Conservation (phyloP, 768 basidiomycete genomes). For the Coprinellus micaceus region DNA sequence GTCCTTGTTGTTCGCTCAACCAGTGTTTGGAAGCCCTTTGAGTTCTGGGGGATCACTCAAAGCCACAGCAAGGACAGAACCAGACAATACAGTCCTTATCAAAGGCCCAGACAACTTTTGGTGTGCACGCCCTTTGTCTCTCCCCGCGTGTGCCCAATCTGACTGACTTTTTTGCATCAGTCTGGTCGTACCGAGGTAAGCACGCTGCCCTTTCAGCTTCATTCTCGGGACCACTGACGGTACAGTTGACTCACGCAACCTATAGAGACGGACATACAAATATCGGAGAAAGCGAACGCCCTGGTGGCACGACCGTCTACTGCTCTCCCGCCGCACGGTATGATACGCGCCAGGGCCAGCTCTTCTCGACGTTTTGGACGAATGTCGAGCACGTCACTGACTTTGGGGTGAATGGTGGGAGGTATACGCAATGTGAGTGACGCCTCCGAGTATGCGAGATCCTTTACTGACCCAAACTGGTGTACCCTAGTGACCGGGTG, state of each 20-base stretch:
- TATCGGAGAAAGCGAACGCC: slow-evolving; percentile 54
- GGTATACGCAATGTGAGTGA: slow-evolving; percentile 43
- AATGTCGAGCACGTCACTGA: slow-evolving; percentile 45
- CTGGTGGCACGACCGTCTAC: slow-evolving; percentile 53
- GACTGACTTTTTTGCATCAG: slow-evolving; percentile 17
- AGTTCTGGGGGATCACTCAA: background rate
- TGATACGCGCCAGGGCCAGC: slow-evolving; percentile 40
- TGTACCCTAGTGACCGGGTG: slow-evolving; percentile 50
- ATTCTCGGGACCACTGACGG: background rate
- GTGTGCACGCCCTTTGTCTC: slow-evolving; percentile 27
- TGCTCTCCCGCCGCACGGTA: slow-evolving; percentile 43
- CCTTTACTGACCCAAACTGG: background rate
- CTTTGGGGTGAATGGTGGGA: slow-evolving; percentile 34
- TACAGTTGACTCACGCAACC: slow-evolving; percentile 20
- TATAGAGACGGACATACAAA: slow-evolving; percentile 39
- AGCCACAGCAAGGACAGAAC: background rate
- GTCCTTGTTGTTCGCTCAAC: background rate
- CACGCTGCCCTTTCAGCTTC: background rate
- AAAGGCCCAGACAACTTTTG: slow-evolving; percentile 41
- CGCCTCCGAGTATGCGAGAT: background rate
- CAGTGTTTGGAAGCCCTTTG: background rate
- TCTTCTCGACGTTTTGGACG: slow-evolving; percentile 48
- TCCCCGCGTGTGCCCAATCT: too few relatives aligned
- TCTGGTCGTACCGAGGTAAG: slow-evolving; percentile 43
- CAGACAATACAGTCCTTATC: slow-evolving; percentile 49